Percentiles rank a stretch among this genome's conserved stretches.
Evolutionary conservation across 1,284 basidiomycete species (phyloP).

Genomic region (Ganoderma resinaceum): DNA sequence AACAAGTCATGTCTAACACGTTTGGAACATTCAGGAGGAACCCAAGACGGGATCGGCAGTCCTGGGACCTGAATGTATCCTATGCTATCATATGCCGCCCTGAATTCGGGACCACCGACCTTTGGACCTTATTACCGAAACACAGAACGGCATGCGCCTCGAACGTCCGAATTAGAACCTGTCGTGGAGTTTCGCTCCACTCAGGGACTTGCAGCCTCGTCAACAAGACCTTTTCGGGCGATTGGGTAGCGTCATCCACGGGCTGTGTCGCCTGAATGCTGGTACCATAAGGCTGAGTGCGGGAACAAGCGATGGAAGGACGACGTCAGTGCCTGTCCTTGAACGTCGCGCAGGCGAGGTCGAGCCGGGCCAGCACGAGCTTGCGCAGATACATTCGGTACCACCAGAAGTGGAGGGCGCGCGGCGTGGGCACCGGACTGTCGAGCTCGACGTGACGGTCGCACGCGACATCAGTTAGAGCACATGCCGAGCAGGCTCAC

Average conservation of each 20-base stretch:
- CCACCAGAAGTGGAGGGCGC: background rate
- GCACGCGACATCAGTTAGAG: too few species aligned
- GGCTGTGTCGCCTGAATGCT: too few species aligned
- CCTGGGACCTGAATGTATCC: constrained; percentile 1
- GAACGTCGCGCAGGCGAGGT: background rate
- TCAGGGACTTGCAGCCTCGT: background rate
- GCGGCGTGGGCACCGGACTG: background rate
- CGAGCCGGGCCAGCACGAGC: background rate
- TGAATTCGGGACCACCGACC: background rate
- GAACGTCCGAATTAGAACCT: background rate
- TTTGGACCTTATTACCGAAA: background rate
- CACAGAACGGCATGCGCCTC: background rate
- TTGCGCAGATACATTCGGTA: background rate
- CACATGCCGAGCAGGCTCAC: background rate
- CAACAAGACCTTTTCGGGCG: background rate
- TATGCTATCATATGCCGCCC: background rate
- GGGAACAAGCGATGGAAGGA: too few species aligned
- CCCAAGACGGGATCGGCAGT: background rate
- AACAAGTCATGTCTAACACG: background rate
- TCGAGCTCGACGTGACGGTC: too few species aligned
- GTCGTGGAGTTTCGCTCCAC: background rate
- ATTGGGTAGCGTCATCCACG: too few species aligned
- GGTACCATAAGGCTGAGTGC: too few species aligned
- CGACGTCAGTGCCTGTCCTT: background rate
- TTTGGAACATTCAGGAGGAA: background rate